Conservation (phyloP, 495 filamentous ascomycete genomes). For the Lasiosphaeria ovina region DNA sequence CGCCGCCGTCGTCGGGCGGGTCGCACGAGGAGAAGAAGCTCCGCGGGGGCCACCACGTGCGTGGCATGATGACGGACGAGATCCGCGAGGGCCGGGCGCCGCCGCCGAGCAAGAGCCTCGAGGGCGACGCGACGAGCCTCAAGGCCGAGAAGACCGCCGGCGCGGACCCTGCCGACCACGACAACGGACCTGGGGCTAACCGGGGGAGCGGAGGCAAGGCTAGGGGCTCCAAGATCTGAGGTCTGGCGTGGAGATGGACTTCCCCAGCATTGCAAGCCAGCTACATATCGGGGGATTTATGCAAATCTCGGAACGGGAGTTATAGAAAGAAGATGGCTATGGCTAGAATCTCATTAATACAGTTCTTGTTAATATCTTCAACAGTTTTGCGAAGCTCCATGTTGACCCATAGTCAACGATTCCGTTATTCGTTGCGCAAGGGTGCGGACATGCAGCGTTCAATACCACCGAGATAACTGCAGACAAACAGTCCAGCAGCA, state of each 20-base stretch:
- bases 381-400: too few species aligned
- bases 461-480: too few species aligned
- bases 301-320: not conserved
- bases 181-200: constrained; percentile 4
- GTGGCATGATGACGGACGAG: constrained; percentile 20
- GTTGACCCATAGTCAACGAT: too few species aligned
- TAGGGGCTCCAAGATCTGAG: constrained; percentile 5
- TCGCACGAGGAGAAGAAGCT: constrained; percentile 22
- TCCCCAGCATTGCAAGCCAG: too few species aligned
- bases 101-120: constrained; percentile 6
- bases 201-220: not conserved
- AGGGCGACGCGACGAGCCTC: constrained; percentile 11
- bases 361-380: not conserved
- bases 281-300: too few species aligned
- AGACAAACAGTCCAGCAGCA: too few species aligned
- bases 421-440: too few species aligned
- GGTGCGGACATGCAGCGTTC: too few species aligned
- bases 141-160: constrained; percentile 7
- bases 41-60: constrained; percentile 12
- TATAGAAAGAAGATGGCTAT: not conserved
- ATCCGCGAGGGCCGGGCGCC: constrained; percentile 9
- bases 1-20: constrained; percentile 13
- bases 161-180: constrained; percentile 6
- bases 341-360: not conserved
- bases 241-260: not conserved